Conservation (phyloP, 1,284 basidiomycete genomes). For the Papiliotrema flavescens region DNA sequence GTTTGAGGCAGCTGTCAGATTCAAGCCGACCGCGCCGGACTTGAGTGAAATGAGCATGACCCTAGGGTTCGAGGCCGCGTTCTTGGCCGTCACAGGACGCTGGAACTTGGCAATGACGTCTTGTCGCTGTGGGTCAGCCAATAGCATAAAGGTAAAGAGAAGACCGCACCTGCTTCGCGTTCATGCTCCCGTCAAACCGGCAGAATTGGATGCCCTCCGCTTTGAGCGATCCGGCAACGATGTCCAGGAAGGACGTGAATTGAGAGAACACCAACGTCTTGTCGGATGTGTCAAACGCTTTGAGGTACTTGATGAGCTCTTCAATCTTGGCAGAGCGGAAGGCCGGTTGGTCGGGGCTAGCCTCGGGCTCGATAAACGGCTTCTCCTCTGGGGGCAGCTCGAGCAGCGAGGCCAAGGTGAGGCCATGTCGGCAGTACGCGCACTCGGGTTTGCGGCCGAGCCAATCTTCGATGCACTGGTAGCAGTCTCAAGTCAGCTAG, state of each 20-base stretch:
- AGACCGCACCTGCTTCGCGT: slow-evolving; percentile 55
- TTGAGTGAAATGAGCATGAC: slow-evolving; percentile 87
- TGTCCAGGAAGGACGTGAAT: slow-evolving; percentile 74
- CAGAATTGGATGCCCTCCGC: slow-evolving; percentile 67
- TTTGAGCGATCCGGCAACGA: slow-evolving; percentile 69
- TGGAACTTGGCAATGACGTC: slow-evolving; percentile 72
- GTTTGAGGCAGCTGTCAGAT: slow-evolving; percentile 84
- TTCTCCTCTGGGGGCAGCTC: slow-evolving; percentile 60
- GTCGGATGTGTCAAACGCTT: slow-evolving; percentile 63
- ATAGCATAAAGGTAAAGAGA: neutral
- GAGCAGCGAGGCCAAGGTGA: slow-evolving; percentile 61
- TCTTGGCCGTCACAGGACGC: slow-evolving; percentile 56
- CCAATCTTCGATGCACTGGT: slow-evolving; percentile 53
- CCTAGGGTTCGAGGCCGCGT: slow-evolving; percentile 55
- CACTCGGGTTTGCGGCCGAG: slow-evolving; percentile 66
- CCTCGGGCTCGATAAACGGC: slow-evolving; percentile 44
- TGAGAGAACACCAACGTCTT: slow-evolving; percentile 82
- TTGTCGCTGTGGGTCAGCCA: slow-evolving; percentile 53
- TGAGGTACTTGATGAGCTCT: slow-evolving; percentile 68
- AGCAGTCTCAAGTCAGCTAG: slow-evolving; percentile 54
- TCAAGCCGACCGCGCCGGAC: slow-evolving; percentile 70
- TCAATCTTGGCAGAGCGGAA: slow-evolving; percentile 75
- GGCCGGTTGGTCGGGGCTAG: slow-evolving; percentile 13
- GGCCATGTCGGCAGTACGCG: slow-evolving; percentile 75
- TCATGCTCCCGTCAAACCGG: slow-evolving; percentile 78